Evolutionary conservation across 2,329 filamentous ascomycete genomes (phyloP), one percentile per base, ranked within the genome.

Genomic region (Sclerotinia nivalis): DNA sequence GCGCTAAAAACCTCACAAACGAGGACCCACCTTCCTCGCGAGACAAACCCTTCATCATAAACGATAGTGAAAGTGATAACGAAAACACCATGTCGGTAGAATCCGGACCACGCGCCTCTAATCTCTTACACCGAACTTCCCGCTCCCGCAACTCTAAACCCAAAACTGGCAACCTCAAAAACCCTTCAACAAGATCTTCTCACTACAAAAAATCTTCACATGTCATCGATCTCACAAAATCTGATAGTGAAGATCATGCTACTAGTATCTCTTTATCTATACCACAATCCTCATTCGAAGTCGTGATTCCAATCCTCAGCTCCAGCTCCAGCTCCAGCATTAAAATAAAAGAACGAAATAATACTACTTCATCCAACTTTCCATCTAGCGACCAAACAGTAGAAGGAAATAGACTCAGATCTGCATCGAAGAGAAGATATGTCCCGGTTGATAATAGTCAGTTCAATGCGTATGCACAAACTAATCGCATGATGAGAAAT

Each of bases 401-500:
- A 22, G 13, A 28, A 20, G 10, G 12, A n/a, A 52, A 37, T 52
- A 10, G 34, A 28, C 5, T 43, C 6, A 10, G 0, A 28, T 20
- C 47, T 10, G 58, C 47, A n/a, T 15, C 37, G 13, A 45, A 28
- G n/a, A 52, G 12, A 43, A 54, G 50, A 40, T 75, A 75, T 58
- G 60, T 72, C 1, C 72, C 74, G 2, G 74, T 74, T n/a, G 71
- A 76, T 60, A 76, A 76, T 61, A 69, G 65, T 15, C 55, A 28
- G 4, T 71, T 75, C 49, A 31, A 34, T 13, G 69, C 71, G 5
- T 76, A 76, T 67, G 70, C 69, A 37, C 62, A 72, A 47, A 75
- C 75, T 9, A 47, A 71, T 43, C 28, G 31, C 5, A 56, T 65
- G 15, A 71, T 73, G 67, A 66, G 56, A 15, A n/a, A 31, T n/a